These are phyloP conservation scores for Sphaerulina populicola DNA, from an alignment of 2,329 filamentous ascomycete genomes.

Conservation along the genomic window DNA sequence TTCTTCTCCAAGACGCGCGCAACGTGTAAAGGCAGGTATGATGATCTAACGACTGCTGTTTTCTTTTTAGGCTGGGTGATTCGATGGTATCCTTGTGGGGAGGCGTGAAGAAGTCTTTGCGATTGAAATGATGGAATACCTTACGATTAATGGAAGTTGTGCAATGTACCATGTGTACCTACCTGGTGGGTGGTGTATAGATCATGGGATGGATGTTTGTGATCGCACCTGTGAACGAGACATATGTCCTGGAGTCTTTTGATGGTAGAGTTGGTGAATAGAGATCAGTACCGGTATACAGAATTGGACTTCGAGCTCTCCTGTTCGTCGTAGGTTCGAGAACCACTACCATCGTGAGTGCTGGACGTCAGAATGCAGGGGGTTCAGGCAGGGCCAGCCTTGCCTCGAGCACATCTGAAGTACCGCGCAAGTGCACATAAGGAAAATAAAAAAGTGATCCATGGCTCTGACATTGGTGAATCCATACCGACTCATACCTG, in stretches of 20 bases:
- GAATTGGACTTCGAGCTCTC: too few species aligned
- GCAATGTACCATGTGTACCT: background rate
- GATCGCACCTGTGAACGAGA: too few species aligned
- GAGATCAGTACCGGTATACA: too few species aligned
- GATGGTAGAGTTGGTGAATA: too few species aligned
- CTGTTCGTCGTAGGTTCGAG: too few species aligned
- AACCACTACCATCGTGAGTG: too few species aligned
- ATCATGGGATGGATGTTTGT: background rate
- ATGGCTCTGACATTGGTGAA: background rate
- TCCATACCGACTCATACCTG: slow-evolving; percentile 3
- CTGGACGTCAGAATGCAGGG: too few species aligned
- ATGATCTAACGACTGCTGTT: background rate
- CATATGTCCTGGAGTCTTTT: too few species aligned
- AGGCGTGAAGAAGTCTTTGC: slow-evolving; percentile 12
- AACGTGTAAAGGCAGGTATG: background rate
- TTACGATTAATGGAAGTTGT: background rate
- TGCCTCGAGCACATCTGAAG: too few species aligned
- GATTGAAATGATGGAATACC: background rate
- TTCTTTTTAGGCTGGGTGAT: slow-evolving; percentile 13
- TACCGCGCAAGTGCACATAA: slow-evolving; percentile 1
- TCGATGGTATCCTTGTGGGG: slow-evolving; percentile 16
- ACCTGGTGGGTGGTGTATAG: background rate
- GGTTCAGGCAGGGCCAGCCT: too few species aligned
- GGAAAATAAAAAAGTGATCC: background rate
- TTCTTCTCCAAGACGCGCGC: too few species aligned